These are phyloP conservation scores for Anisodus acutangulus DNA, from an alignment of 257 asterid genomes.

Conservation along the genomic window DNA sequence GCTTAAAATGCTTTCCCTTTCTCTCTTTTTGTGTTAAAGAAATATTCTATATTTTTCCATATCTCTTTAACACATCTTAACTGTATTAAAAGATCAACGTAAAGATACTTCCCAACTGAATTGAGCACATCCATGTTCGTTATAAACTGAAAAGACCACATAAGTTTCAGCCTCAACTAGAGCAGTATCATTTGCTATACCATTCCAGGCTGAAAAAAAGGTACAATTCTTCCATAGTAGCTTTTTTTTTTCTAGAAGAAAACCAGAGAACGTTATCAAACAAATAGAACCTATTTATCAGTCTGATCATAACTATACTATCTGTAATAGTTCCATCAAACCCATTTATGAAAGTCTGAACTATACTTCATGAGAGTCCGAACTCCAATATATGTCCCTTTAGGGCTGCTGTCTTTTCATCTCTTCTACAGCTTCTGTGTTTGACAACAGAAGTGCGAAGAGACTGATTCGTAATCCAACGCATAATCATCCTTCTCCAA, in stretches of 20 bases:
- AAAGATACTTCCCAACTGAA: slow-evolving; percentile 1
- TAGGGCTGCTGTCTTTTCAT: slow-evolving; percentile 22
- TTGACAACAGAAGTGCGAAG: not conserved
- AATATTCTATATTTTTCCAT: not conserved
- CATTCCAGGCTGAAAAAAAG: not conserved
- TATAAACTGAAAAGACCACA: not conserved
- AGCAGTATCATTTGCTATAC: not conserved
- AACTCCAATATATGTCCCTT: not conserved
- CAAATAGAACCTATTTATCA: slow-evolving; percentile 13
- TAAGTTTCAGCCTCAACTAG: not conserved
- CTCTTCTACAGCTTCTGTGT: slow-evolving; percentile 4
- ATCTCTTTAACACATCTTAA: slow-evolving; percentile 5
- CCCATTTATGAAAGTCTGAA: slow-evolving; percentile 8
- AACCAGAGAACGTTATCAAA: not conserved
- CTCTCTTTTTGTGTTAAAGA: not conserved
- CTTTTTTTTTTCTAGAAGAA: not conserved
- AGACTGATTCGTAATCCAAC: not conserved
- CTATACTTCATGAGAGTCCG: not conserved
- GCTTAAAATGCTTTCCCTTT: not conserved
- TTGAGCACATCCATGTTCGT: not conserved
- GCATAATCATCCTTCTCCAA: not conserved
- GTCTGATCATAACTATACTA: not conserved
- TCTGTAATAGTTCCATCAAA: not conserved
- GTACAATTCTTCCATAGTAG: not conserved
- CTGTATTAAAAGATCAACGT: not conserved